Base-by-base conservation (phyloP, 2,329 filamentous ascomycete genomes). In the Lachnum nothofagi region DNA sequence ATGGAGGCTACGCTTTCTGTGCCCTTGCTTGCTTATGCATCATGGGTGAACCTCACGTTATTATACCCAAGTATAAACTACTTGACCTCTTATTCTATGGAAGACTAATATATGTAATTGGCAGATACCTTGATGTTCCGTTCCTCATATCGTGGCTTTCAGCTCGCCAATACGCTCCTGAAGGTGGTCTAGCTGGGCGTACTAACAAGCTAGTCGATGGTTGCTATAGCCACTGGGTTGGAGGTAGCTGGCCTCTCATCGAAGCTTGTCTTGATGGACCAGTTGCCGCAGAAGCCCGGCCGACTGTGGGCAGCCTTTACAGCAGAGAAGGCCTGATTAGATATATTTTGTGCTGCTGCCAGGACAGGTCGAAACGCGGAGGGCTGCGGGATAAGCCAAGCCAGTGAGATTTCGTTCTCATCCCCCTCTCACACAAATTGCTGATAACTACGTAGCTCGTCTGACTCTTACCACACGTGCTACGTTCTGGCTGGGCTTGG, bases 121-220 rank as follows among this genome's bases (percentile, higher is more conserved):
- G 55, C 66, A 88, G 85, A 65, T 83, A 85, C 68, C 78, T 98
- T 51, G 77, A 97, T 68, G 70, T 96, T 46, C 79, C 83, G 53
- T 74, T 82, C 44, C 77, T 98, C 46, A 77, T 93, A 41, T 82
- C 85, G 52, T 98, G 93, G 90, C 79, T 98, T 33, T 91, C 89
- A 6, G 83, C 88, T 38, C 84, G 90, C 51, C 93, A 98, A 68
- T 87, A 91, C 66, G 82, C 83, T 24, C 93, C 91, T 3, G 93
- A 97, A 67, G 91, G 91, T 56, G 93, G 93, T 29, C 91, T 95
- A 64, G 86, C 88, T 34, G 93, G 93, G 53, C 85, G 93, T 59
- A 95, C 91, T 23, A 97, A 97, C 75, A 98, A 98, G 72, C 78
- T 98, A 25, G 93, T 97, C 25, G 93, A 98, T 68, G 93, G 91